These are phyloP conservation scores for Monilinia aucupariae DNA, from an alignment of 2,329 filamentous ascomycete genomes.

Conservation along the genomic window DNA sequence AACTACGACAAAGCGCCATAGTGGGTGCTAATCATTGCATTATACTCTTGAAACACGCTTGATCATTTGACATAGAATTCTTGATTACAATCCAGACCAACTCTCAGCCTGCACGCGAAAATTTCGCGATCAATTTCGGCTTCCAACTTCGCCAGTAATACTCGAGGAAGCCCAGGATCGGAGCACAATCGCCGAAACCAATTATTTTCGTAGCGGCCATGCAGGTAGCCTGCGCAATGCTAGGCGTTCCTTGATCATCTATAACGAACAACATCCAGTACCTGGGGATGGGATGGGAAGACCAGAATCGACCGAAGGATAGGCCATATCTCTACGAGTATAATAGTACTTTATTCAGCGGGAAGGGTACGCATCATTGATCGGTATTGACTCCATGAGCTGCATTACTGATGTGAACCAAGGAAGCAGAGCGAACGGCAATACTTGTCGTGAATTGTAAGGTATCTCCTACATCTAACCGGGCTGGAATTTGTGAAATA, in stretches of 20 bases:
- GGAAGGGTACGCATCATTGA: not conserved
- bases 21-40: not conserved
- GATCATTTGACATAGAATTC: not conserved
- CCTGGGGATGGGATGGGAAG: constrained; percentile 1
- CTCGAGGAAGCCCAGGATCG: not conserved
- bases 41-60: not conserved
- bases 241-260: constrained; percentile 1
- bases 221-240: not conserved
- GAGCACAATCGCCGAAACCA: not conserved
- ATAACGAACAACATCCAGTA: constrained; percentile 12
- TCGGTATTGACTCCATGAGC: constrained; percentile 7
- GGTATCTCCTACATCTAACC: not conserved
- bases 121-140: not conserved
- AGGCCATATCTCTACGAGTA: not conserved
- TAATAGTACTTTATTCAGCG: not conserved
- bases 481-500: not conserved
- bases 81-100: not conserved
- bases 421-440: not conserved
- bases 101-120: not conserved
- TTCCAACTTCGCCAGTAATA: constrained; percentile 8
- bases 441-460: not conserved
- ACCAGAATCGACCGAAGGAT: not conserved
- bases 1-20: not conserved
- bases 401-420: constrained; percentile 2
- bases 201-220: not conserved